phyloP scores from a whole-genome alignment of 2,329 filamentous ascomycete genomes.

The Didymella glomerata region DNA sequence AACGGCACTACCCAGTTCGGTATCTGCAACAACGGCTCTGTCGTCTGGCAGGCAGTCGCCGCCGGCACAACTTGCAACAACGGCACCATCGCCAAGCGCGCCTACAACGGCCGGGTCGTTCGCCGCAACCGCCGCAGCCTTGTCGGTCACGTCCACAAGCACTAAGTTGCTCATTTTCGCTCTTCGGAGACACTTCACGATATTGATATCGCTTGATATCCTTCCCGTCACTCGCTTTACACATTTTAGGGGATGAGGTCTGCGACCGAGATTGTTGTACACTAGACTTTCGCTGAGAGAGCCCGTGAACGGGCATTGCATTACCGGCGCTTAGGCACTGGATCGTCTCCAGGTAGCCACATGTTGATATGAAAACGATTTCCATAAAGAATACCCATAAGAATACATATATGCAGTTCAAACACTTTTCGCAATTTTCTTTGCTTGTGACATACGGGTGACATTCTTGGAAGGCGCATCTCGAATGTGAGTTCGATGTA shows the following conservation, averaged over 20 bases:
- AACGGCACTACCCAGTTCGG: constrained; percentile 53
- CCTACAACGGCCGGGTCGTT: constrained; percentile 43
- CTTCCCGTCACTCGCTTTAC: constrained; percentile 11
- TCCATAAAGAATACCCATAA: constrained; percentile 1
- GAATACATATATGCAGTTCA: constrained; percentile 10
- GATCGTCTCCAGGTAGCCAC: background rate
- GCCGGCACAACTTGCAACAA: constrained; percentile 55
- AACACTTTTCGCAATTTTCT: background rate
- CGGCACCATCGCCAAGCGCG: constrained; percentile 51
- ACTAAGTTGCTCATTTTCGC: constrained; percentile 5
- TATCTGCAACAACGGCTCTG: constrained; percentile 54
- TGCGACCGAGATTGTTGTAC: constrained; percentile 15
- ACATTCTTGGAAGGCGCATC: too few species aligned
- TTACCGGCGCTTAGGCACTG: constrained; percentile 9
- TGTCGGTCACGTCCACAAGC: constrained; percentile 17
- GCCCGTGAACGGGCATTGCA: constrained; percentile 5
- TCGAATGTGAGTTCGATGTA: too few species aligned
- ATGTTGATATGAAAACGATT: constrained; percentile 22
- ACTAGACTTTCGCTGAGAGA: constrained; percentile 14
- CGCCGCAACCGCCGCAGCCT: constrained; percentile 32
- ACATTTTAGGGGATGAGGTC: constrained; percentile 9
- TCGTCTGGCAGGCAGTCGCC: constrained; percentile 54
- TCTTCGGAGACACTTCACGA: constrained; percentile 6
- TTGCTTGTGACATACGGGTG: background rate
- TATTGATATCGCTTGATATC: constrained; percentile 21